Evolutionary conservation across 176 grass and related monocot species (phyloP).

Genomic region (Cocos nucifera): DNA sequence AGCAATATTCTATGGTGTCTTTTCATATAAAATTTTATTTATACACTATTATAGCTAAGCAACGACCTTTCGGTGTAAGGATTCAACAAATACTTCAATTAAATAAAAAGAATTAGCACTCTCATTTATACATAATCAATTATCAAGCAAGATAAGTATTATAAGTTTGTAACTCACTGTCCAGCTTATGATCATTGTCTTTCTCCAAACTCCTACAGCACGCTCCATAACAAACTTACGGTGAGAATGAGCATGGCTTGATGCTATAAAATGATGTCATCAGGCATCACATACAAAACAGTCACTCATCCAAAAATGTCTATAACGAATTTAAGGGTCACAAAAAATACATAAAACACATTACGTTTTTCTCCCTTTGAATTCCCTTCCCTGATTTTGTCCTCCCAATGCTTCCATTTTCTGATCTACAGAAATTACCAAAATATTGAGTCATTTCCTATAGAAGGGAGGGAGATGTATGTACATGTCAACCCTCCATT

Average conservation of each 20-base stretch:
- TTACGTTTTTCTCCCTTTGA: constrained; percentile 3
- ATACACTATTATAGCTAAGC: too few relatives aligned
- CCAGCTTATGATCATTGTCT: constrained; percentile 9
- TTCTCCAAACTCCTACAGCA: constrained; percentile 2
- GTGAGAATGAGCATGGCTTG: neutral
- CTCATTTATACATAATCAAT: too few relatives aligned
- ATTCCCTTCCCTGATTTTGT: constrained; percentile 8
- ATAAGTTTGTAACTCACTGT: constrained; percentile 3
- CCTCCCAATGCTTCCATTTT: constrained; percentile 17
- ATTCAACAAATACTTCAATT: too few relatives aligned
- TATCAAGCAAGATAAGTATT: too few relatives aligned
- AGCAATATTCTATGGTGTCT: too few relatives aligned
- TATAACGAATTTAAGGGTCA: neutral
- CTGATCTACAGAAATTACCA: constrained; percentile 13
- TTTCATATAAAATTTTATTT: too few relatives aligned
- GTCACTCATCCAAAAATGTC: neutral
- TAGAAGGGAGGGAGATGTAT: too few relatives aligned
- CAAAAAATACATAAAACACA: neutral
- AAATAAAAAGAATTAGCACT: too few relatives aligned
- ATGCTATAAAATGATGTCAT: neutral
- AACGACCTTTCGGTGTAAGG: too few relatives aligned
- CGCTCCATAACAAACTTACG: neutral
- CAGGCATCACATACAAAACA: too few relatives aligned
- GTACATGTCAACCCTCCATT: neutral
- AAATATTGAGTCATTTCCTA: too few relatives aligned